phyloP scores from a whole-genome alignment of 345 rosid species.

The Euphorbia pulcherrima region DNA sequence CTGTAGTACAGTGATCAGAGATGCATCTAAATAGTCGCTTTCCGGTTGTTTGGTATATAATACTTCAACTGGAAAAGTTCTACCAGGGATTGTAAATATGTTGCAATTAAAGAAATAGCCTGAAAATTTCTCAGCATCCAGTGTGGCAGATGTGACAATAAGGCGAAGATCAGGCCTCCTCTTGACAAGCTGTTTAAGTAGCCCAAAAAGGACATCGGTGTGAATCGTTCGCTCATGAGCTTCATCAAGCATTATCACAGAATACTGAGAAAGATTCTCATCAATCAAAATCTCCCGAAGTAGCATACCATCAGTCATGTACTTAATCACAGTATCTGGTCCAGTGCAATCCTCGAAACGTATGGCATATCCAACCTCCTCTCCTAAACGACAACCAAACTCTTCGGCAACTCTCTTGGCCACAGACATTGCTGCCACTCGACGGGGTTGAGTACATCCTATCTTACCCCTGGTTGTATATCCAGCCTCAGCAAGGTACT shows the following conservation, averaged over 20 bases:
- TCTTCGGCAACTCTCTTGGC: slow-evolving; percentile 91
- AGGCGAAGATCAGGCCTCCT: slow-evolving; percentile 64
- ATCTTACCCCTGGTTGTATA: slow-evolving; percentile 71
- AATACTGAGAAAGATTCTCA: slow-evolving; percentile 58
- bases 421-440: slow-evolving; percentile 85
- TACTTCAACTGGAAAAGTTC: slow-evolving; percentile 80
- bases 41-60: slow-evolving; percentile 75
- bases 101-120: slow-evolving; percentile 76
- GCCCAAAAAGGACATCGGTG: slow-evolving; percentile 73
- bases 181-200: slow-evolving; percentile 59
- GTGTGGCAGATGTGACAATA: slow-evolving; percentile 77
- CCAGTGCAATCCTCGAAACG: slow-evolving; percentile 83
- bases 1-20: slow-evolving; percentile 67
- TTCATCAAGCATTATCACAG: slow-evolving; percentile 68
- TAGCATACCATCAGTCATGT: slow-evolving; percentile 83
- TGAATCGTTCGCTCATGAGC: slow-evolving; percentile 76
- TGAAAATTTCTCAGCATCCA: slow-evolving; percentile 79
- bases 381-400: slow-evolving; percentile 80
- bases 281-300: slow-evolving; percentile 65
- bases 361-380: slow-evolving; percentile 83
- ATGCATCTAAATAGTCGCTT: slow-evolving; percentile 77
- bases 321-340: slow-evolving; percentile 81
- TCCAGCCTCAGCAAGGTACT: slow-evolving; percentile 77
- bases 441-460: slow-evolving; percentile 83
- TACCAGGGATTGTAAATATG: slow-evolving; percentile 81